These are phyloP conservation scores for Barnettozyma wickerhamii DNA, from an alignment of 805 yeast genomes.

Conservation along the genomic window DNA sequence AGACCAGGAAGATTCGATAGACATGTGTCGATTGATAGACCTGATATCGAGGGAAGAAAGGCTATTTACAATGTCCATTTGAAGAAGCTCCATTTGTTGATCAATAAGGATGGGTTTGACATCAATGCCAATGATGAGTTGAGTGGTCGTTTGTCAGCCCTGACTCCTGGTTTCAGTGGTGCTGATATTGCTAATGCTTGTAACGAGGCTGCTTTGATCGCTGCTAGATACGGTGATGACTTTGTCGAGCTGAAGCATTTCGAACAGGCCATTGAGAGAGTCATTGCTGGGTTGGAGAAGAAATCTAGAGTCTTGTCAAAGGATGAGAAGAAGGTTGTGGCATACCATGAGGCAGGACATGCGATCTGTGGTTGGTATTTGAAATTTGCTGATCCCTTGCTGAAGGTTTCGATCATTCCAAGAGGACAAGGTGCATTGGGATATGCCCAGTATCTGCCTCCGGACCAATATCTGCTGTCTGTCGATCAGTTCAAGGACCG, in stretches of 20 bases:
- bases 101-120: slow-evolving; percentile 36
- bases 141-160: slow-evolving; percentile 81
- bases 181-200: slow-evolving; percentile 95
- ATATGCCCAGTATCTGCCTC: slow-evolving; percentile 93
- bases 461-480: slow-evolving; percentile 76
- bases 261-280: slow-evolving; percentile 91
- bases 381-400: slow-evolving; percentile 82
- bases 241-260: slow-evolving; percentile 67
- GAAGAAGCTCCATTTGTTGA: slow-evolving; percentile 47
- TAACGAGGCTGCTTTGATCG: slow-evolving; percentile 91
- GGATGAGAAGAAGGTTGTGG: slow-evolving; percentile 80
- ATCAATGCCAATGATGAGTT: slow-evolving; percentile 49
- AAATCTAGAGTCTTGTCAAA: slow-evolving; percentile 74
- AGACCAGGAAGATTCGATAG: slow-evolving; percentile 96
- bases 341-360: slow-evolving; percentile 96
- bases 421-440: slow-evolving; percentile 94
- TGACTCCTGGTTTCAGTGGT: slow-evolving; percentile 95
- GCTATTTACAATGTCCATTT: slow-evolving; percentile 82
- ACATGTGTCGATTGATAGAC: slow-evolving; percentile 80
- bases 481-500: slow-evolving; percentile 74
- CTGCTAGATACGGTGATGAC: slow-evolving; percentile 71
- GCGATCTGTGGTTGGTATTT: slow-evolving; percentile 95
- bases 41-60: slow-evolving; percentile 86
- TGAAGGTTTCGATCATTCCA: slow-evolving; percentile 92
- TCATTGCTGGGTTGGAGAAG: slow-evolving; percentile 90